Conservation (phyloP, 2,329 filamentous ascomycete genomes). For the Penicillium sp. region DNA sequence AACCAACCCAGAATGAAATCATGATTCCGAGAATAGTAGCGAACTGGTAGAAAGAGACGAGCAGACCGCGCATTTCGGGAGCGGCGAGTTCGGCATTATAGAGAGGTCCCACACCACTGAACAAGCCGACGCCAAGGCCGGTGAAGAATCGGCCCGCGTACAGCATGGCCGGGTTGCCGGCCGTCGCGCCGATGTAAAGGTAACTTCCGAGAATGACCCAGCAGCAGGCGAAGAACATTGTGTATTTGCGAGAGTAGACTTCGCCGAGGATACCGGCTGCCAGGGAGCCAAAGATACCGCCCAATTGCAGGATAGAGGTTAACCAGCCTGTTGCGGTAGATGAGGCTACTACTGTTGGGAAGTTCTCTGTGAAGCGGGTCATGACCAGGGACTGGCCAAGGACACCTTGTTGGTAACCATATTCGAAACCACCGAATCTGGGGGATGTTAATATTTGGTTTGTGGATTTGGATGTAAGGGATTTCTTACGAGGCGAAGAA, state of each 20-base stretch:
- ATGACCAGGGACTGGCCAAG: slow-evolving; percentile 49
- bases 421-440: slow-evolving; percentile 48
- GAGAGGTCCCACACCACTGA: slow-evolving; percentile 43
- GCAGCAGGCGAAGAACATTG: slow-evolving; percentile 51
- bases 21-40: slow-evolving; percentile 37
- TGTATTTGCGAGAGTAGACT: slow-evolving; percentile 52
- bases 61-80: slow-evolving; percentile 32
- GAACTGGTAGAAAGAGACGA: slow-evolving; percentile 37
- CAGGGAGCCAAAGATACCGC: slow-evolving; percentile 46
- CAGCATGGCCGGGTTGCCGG: slow-evolving; percentile 23
- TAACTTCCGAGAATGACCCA: slow-evolving; percentile 49
- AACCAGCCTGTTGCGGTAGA: slow-evolving; percentile 43
- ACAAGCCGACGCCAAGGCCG: slow-evolving; percentile 33
- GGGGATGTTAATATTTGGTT: slow-evolving; percentile 1
- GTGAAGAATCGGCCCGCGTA: slow-evolving; percentile 34
- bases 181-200: slow-evolving; percentile 27
- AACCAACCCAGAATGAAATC: slow-evolving; percentile 39
- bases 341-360: slow-evolving; percentile 45
- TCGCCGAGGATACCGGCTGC: slow-evolving; percentile 50
- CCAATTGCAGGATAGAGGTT: slow-evolving; percentile 54
- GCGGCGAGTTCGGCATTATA: slow-evolving; percentile 52
- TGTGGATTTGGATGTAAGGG: too few species aligned
- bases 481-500: slow-evolving; percentile 45
- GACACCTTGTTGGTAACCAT: slow-evolving; percentile 49
- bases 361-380: slow-evolving; percentile 49